These are phyloP conservation scores for Lactarius hengduanensis DNA, from an alignment of 768 basidiomycete genomes.

Conservation along the genomic window DNA sequence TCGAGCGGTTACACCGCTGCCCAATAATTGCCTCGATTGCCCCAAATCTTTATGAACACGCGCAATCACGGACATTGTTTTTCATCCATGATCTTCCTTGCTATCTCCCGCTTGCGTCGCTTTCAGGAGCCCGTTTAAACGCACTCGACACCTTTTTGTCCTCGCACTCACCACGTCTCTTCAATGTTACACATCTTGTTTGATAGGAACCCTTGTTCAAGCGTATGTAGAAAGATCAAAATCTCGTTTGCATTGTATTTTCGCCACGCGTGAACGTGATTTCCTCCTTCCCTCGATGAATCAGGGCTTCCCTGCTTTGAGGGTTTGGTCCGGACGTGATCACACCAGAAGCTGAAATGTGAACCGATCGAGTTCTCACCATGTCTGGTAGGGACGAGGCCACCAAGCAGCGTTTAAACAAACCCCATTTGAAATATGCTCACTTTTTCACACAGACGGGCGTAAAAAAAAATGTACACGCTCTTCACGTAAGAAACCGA, in stretches of 20 bases:
- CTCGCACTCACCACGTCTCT: constrained; percentile 16
- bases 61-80: constrained; percentile 15
- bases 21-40: constrained; percentile 24
- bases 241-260: constrained; percentile 21
- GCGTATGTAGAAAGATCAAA: constrained; percentile 25
- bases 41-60: constrained; percentile 2
- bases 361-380: constrained; percentile 6
- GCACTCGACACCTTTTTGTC: constrained; percentile 15
- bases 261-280: constrained; percentile 17
- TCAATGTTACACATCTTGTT: constrained; percentile 15
- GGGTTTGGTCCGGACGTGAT: not conserved
- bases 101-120: constrained; percentile 21
- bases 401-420: not conserved
- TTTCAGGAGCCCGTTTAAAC: constrained; percentile 7
- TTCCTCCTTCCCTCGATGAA: not conserved
- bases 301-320: not conserved
- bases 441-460: not conserved
- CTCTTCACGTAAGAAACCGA: constrained; percentile 13
- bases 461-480: not conserved
- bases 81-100: constrained; percentile 21
- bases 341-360: not conserved
- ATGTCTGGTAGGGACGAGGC: not conserved
- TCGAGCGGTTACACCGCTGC: constrained; percentile 13
- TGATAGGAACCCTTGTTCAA: constrained; percentile 22
- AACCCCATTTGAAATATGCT: constrained; percentile 4